Base-by-base conservation (phyloP, 306 rosid genomes). In the Lagenaria siceraria region DNA sequence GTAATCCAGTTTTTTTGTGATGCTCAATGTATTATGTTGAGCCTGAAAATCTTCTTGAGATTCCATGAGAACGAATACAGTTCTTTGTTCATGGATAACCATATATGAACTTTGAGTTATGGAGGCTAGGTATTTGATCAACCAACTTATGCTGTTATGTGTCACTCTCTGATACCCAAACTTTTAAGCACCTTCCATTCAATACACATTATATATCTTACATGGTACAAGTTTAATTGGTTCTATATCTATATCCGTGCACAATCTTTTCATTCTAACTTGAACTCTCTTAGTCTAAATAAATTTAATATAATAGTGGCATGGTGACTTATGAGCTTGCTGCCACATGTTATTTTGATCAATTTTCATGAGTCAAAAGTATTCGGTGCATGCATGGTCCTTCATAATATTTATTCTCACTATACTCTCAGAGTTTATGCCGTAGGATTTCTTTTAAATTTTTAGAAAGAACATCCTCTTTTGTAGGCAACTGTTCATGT, bases 401-500 rank as follows among this genome's bases (percentile, higher is more conserved):
- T 46, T 53, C 60, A 27, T 71, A 29, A 24, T 56, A 43, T 36
- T 52, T 66, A 74, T 60, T 43, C 35, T 70, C 75, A 13, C 21
- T 79, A 75, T 82, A 64, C 48, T 49, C 24, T 42, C n/a, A 33
- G 43, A 17, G 43, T 33, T 31, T 1, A 17, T 19, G 40, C 66
- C 13, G 2, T 19, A 1, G 1, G 46, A 58, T 19, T 24, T 46
- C 27, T 59, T 81, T 21, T 31, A 54, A 43, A 43, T 24, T 70
- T 25, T 48, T 27, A 8, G 3, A 46, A 18, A 48, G 60, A 18
- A 29, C 19, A 3, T 12, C 77, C 83, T 77, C 56, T 81, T 65
- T 60, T 78, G 79, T 48, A 95, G 98, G 91, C 92, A 71, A 79
- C 96, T 61, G 48, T 95, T 80, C 89, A 86, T 62, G 90, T 75